Conservation (phyloP, 192 early-diverging fungal genomes). For the Backusella mclennaniae region DNA sequence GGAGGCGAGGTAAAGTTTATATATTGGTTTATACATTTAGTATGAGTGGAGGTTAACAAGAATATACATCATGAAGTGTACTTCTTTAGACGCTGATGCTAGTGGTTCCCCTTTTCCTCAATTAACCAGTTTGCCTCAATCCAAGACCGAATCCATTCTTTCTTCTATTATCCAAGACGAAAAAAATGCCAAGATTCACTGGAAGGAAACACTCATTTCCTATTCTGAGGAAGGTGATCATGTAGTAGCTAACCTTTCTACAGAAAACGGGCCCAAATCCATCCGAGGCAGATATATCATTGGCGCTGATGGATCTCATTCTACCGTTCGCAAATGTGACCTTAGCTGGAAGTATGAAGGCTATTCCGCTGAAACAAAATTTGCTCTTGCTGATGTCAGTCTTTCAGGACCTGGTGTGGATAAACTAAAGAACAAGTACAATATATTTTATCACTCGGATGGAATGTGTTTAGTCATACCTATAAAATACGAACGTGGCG, state of each 20-base stretch:
- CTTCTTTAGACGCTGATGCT: not conserved
- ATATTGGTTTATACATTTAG: too few relatives aligned
- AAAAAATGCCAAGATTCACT: not conserved
- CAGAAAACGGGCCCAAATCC: not conserved
- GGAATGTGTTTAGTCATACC: not conserved
- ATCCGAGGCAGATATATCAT: constrained; percentile 17
- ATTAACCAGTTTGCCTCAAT: constrained; percentile 17
- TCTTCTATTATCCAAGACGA: not conserved
- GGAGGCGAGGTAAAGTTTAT: not conserved
- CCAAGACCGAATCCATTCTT: constrained; percentile 10
- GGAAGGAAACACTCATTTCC: constrained; percentile 9
- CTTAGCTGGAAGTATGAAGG: constrained; percentile 23
- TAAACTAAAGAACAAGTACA: not conserved
- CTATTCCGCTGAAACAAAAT: not conserved
- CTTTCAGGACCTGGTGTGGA: constrained; percentile 18
- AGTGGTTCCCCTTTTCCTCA: constrained; percentile 18
- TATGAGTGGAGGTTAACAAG: not conserved
- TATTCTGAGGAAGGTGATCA: constrained; percentile 19
- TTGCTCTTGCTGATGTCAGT: constrained; percentile 22
- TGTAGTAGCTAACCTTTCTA: not conserved
- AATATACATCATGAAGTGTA: not conserved
- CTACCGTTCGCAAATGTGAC: constrained; percentile 23
- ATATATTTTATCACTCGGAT: not conserved
- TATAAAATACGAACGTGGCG: not conserved
- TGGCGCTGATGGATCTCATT: constrained; percentile 34